Evolutionary conservation across 2,329 filamentous ascomycete genomes (phyloP).

Genomic region (Ceratocystis papillata): DNA sequence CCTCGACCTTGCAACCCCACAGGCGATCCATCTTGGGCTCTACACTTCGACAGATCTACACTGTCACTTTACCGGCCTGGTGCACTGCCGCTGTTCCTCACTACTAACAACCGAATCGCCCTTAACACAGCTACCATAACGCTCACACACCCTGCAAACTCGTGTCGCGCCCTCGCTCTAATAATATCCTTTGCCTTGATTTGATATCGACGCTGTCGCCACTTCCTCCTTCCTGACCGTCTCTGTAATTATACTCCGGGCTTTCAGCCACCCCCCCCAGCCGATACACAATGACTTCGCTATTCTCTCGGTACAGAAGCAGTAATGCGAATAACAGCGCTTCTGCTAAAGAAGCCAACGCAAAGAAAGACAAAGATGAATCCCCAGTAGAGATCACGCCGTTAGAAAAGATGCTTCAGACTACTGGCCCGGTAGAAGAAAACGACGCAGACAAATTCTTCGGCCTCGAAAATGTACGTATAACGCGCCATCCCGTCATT

Average conservation of each 20-base stretch:
- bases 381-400: constrained; percentile 49
- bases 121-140: too few species aligned
- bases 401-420: constrained; percentile 64
- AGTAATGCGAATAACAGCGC: constrained; percentile 24
- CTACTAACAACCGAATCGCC: background rate
- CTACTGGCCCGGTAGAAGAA: constrained; percentile 65
- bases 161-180: background rate
- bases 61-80: background rate
- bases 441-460: constrained; percentile 98
- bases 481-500: background rate
- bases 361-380: constrained; percentile 47
- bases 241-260: background rate
- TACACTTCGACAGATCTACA: background rate
- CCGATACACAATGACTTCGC: constrained; percentile 16
- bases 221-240: background rate
- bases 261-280: background rate
- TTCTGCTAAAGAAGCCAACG: constrained; percentile 36
- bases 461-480: constrained; percentile 88
- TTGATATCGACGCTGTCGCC: background rate
- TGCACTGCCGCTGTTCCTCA: background rate
- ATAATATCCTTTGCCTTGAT: background rate
- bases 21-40: background rate
- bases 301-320: constrained; percentile 22
- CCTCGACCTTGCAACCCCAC: background rate
- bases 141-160: background rate